These are phyloP conservation scores for Sclerotinia subarctica DNA, from an alignment of 2,329 filamentous ascomycete genomes.

Conservation along the genomic window DNA sequence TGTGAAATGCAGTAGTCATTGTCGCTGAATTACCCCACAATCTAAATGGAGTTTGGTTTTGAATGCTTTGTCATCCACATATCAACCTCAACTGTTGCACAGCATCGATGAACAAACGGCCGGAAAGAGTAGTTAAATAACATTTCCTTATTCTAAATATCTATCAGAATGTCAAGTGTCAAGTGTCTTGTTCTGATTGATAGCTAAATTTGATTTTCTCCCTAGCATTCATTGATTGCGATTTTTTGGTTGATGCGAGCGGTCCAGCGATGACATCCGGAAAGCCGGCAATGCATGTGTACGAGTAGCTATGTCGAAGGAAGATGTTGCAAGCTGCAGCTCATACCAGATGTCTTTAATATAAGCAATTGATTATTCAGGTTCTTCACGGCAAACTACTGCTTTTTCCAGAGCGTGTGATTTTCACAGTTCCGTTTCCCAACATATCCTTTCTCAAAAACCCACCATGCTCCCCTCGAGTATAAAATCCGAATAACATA, in stretches of 20 bases:
- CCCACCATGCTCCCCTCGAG: background rate
- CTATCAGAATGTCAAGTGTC: too few species aligned
- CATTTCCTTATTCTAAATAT: accelerated
- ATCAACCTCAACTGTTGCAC: conserved; percentile 5
- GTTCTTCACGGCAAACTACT: background rate
- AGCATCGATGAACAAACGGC: background rate
- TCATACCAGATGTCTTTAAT: accelerated
- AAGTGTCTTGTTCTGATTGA: background rate
- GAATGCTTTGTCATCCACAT: conserved; percentile 6
- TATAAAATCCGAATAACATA: background rate
- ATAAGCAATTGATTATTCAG: background rate
- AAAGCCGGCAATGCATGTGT: background rate
- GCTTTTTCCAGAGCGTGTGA: background rate
- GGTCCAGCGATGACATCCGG: background rate
- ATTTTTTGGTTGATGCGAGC: background rate
- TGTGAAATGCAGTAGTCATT: background rate
- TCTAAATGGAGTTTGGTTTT: background rate
- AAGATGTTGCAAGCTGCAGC: background rate
- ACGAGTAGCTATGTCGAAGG: background rate
- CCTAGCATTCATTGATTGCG: background rate
- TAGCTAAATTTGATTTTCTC: accelerated
- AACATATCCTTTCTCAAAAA: background rate
- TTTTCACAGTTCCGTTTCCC: background rate
- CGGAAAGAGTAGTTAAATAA: background rate
- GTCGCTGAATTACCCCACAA: background rate